These are phyloP conservation scores for Leucosporidium yakuticum DNA, from an alignment of 768 basidiomycete genomes.

Conservation along the genomic window DNA sequence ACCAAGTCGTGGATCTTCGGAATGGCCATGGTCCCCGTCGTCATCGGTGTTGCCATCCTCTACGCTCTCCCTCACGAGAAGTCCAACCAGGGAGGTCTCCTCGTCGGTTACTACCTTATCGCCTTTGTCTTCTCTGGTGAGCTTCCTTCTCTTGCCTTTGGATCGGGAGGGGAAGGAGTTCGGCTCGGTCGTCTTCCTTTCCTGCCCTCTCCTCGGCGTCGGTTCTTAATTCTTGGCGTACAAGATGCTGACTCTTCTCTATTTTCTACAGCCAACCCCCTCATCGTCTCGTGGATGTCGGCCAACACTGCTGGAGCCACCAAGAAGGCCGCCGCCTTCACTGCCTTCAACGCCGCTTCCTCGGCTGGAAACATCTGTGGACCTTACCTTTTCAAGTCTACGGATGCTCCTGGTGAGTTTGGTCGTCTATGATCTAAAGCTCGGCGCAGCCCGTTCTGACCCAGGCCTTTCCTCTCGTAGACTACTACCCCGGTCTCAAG, in stretches of 20 bases:
- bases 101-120: conserved; percentile 42
- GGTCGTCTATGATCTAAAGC: no score
- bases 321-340: conserved; percentile 4
- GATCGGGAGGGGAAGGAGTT: conserved; percentile 22
- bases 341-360: conserved; percentile 1
- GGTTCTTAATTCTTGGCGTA: no score
- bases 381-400: conserved; percentile 8
- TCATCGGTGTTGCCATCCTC: conserved; percentile 39
- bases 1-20: conserved; percentile 37
- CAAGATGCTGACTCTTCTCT: conserved; percentile 3
- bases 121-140: conserved; percentile 42
- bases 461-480: conserved; percentile 16
- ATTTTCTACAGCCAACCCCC: conserved; percentile 1
- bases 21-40: conserved; percentile 33
- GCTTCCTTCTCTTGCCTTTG: conserved; percentile 35
- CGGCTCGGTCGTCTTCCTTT: not conserved
- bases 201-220: conserved; percentile 29
- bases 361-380: conserved; percentile 6
- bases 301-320: conserved; percentile 6
- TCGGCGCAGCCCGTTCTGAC: no score
- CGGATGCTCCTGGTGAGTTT: not conserved
- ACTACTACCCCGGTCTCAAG: not conserved
- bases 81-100: conserved; percentile 34
- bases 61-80: conserved; percentile 31
- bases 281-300: conserved; percentile 12